Evolutionary conservation across 371 early-diverging fungal species (phyloP).

Genomic region (Mycotypha africana): DNA sequence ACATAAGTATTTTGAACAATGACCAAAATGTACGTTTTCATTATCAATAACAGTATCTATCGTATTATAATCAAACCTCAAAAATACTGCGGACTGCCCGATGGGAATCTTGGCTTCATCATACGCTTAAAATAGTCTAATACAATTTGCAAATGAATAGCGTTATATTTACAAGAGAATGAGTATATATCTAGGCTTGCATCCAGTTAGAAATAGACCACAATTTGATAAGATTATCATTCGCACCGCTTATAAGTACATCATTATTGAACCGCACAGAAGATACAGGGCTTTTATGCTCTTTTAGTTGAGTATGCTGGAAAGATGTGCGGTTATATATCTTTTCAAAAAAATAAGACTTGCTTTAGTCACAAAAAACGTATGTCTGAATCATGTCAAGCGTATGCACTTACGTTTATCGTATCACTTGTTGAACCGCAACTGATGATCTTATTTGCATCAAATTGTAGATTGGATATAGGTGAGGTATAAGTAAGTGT

Average conservation of each 20-base stretch:
- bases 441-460: conserved; percentile 46
- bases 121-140: too few relatives aligned
- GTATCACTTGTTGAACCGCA: conserved; percentile 37
- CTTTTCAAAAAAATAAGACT: neutral
- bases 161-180: too few relatives aligned
- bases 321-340: conserved; percentile 54
- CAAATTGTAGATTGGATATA: conserved; percentile 59
- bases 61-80: too few relatives aligned
- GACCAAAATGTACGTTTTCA: too few relatives aligned
- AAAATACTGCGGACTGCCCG: too few relatives aligned
- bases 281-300: conserved; percentile 44
- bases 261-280: conserved; percentile 46
- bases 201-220: too few relatives aligned
- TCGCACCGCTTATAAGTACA: conserved; percentile 50
- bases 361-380: neutral
- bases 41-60: too few relatives aligned
- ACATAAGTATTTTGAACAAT: too few relatives aligned
- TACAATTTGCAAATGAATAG: too few relatives aligned
- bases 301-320: conserved; percentile 47
- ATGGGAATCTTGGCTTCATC: too few relatives aligned
- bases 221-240: conserved; percentile 52
- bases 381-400: too few relatives aligned
- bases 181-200: too few relatives aligned
- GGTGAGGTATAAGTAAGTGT: conserved; percentile 48
- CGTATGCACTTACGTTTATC: conserved; percentile 54